A percentile compares a stretch with the other conserved stretches of the same genome.
These are phyloP conservation scores for Fagopyrum tataricum DNA, from an alignment of 148 eudicot species.

Conservation along the genomic window DNA sequence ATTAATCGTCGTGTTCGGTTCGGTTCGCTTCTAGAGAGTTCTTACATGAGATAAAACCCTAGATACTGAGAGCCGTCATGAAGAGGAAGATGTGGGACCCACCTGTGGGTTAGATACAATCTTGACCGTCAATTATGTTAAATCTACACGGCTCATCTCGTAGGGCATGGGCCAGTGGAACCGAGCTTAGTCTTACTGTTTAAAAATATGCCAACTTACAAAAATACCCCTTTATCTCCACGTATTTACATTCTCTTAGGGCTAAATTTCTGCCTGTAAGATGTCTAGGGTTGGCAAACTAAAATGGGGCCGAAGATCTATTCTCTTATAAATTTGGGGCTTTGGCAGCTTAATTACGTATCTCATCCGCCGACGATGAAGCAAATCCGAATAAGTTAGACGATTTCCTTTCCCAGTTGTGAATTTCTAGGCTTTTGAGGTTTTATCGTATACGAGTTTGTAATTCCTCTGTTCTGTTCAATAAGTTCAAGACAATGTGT, in stretches of 20 bases:
- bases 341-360: not conserved
- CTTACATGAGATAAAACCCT: not conserved
- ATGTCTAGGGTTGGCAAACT: conserved; percentile 9
- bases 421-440: not conserved
- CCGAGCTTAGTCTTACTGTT: not conserved
- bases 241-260: not conserved
- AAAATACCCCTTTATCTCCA: not conserved
- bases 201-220: not conserved
- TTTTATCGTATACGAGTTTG: not conserved
- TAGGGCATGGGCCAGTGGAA: not conserved
- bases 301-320: not conserved
- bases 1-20: not conserved
- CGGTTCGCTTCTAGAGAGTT: not conserved
- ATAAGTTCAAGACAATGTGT: conserved; percentile 10
- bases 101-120: not conserved
- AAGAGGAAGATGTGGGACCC: not conserved
- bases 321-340: not conserved
- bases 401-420: not conserved
- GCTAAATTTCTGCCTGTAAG: not conserved
- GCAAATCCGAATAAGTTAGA: not conserved
- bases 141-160: not conserved
- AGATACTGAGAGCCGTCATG: conserved; percentile 4
- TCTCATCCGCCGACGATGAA: not conserved
- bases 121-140: not conserved
- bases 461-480: conserved; percentile 2